Evolutionary conservation across 23 red algal genomes (phyloP).

Genomic region (Gracilariopsis chorda): DNA sequence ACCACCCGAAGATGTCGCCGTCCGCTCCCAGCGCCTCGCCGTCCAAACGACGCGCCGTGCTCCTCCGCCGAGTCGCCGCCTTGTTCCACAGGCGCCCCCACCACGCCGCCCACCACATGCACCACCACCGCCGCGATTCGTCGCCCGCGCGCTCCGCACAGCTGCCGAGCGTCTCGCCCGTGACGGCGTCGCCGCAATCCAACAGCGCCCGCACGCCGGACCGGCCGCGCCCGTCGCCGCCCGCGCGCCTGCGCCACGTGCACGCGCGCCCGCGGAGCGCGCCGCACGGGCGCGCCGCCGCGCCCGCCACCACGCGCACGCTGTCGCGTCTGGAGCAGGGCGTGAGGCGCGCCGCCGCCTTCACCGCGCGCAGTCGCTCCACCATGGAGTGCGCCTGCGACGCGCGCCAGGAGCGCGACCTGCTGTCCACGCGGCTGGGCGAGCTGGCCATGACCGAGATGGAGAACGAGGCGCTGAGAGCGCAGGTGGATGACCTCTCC

Average conservation of each 20-base stretch:
- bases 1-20: no score
- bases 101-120: not conserved
- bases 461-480: not conserved
- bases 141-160: not conserved
- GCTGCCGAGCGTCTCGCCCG: not conserved
- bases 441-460: conserved; percentile 22
- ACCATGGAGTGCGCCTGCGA: not conserved
- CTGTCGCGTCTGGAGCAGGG: not conserved
- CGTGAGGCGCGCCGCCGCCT: not conserved
- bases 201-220: not conserved
- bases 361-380: not conserved
- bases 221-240: not conserved
- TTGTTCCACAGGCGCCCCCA: no score
- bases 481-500: not conserved
- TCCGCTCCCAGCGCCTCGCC: not conserved
- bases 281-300: not conserved
- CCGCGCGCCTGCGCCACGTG: not conserved
- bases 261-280: not conserved
- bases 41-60: not conserved
- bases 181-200: not conserved
- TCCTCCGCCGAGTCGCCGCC: no score
- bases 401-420: not conserved
- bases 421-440: not conserved
- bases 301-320: not conserved
- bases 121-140: not conserved